Evolutionary conservation across 345 rosid species (phyloP), one percentile per base, ranked within the genome.

Genomic region (Durio zibethinus): DNA sequence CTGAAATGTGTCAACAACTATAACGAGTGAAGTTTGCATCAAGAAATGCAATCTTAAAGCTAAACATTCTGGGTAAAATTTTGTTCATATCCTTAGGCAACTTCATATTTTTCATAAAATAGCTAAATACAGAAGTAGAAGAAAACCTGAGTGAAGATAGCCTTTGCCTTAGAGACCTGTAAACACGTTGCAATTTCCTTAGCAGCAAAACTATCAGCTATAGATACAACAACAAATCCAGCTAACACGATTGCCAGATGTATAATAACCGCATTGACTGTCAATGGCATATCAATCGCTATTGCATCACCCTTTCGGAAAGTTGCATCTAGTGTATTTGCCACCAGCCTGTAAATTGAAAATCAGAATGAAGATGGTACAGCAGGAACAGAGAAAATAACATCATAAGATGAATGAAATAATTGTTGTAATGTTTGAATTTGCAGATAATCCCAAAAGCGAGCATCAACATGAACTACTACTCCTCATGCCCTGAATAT

Each of bases 251-350:
- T 90, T 15, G 99, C 98, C 20, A 95, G 81, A 73, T 93, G 93
- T 80, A 93, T 91, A 57, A 93, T 81, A 76, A 95, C 97, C 7
- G 97, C 94, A 83, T 84, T 73, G n/a, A 88, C 89, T 15, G 94
- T 93, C 98, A 95, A 92, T 18, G 97, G 96, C 99, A 95, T 93
- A 85, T 91, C 92, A n/a, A 93, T 90, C 0, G 97, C 99, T 78
- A 95, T 85, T 10, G 97, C 85, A 65, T 93, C 99, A 57, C 97
- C 99, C 86, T 87, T 92, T 50, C 69, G 75, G 68, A 95, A 93
- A 72, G 70, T 80, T 43, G 82, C 82, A 80, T 88, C 84, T 43
- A 95, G 79, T 0, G 91, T 94, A 83, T 87, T 84, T 50, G 97
- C 99, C 80, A 92, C 97, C 85, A 92, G 77, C 91, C 99, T 95